A percentile compares a stretch with the other conserved stretches of the same genome.
These are phyloP conservation scores for Carex pumila DNA, from an alignment of 176 grass and related monocot species.

Conservation along the genomic window DNA sequence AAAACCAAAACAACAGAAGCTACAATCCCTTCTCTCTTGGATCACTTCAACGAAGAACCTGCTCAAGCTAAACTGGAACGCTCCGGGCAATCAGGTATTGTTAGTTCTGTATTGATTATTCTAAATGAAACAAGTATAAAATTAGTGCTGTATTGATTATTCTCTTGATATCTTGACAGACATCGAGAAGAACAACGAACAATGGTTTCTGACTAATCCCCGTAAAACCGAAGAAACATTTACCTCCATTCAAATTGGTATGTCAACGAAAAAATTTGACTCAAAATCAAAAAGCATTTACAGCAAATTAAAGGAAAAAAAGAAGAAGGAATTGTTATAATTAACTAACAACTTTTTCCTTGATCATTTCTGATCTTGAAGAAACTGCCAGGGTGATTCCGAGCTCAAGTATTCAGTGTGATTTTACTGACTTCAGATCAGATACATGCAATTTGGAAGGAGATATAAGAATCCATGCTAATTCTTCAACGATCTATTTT, in stretches of 20 bases:
- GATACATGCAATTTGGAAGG: constrained; percentile 67
- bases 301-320: neutral
- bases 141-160: neutral
- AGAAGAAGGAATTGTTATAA: neutral
- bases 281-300: neutral
- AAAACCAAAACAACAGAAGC: neutral
- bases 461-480: constrained; percentile 63
- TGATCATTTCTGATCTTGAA: neutral
- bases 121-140: neutral
- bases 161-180: neutral
- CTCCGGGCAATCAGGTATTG: neutral
- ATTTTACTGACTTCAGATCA: constrained; percentile 55
- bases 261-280: too few relatives aligned
- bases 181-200: neutral
- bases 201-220: constrained; percentile 1
- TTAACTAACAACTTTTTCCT: neutral
- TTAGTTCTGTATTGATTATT: neutral
- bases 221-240: neutral
- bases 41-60: constrained; percentile 11
- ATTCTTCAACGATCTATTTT: constrained; percentile 37
- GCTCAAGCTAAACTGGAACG: neutral
- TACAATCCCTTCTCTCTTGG: constrained; percentile 8
- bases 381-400: neutral
- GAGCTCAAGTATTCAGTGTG: constrained; percentile 30
- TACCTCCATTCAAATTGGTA: constrained; percentile 13